Base-by-base conservation (phyloP, 768 basidiomycete species). In the Lactarius vividus region DNA sequence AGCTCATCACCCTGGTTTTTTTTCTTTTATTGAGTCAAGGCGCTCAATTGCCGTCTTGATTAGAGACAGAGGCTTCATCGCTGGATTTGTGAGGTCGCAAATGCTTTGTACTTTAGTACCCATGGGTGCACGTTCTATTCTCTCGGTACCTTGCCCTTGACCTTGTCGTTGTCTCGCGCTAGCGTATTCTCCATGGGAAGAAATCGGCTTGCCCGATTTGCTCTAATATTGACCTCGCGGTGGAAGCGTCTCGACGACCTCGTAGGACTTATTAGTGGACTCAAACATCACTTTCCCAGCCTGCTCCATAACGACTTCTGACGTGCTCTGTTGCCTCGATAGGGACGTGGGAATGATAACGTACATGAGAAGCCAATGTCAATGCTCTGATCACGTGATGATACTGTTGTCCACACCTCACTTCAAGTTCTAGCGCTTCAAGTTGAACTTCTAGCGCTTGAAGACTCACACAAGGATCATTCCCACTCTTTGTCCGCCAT, bases 401-500 rank as follows among this genome's bases (percentile, higher is more conserved):
- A n/a, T 20, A 3, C n/a, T n/a, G n/a, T n/a, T n/a, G n/a, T n/a
- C n/a, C n/a, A n/a, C 11, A 10, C 20, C 13, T 18, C 42, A 44
- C 13, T 15, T 0, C 49, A 2, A 20, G 4, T 35, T 35, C 33
- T 35, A 35, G 35, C 35, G 35, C 35, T 39, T 33, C 33, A 33
- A 33, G 33, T 33, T 39, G 5, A 26, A 31, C 18, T 54, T 54
- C 57, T 23, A 58, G 49, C 46, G 57, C 63, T 20, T 23, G 31
- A 63, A 1, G 31, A 35, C 31, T 54, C 58, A 55, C 63, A 63
- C 57, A 20, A 57, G 20, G 52, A 11, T 53, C 58, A 59, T 64
- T 64, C 63, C 64, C 64, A 40, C 53, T 55, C 53, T 65, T 55
- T 23, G 40, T 33, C 58, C 64, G 23, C 64, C 31, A 59, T 64